These are phyloP conservation scores for Saturnispora besseyi DNA, from an alignment of 805 yeast genomes.

Conservation along the genomic window DNA sequence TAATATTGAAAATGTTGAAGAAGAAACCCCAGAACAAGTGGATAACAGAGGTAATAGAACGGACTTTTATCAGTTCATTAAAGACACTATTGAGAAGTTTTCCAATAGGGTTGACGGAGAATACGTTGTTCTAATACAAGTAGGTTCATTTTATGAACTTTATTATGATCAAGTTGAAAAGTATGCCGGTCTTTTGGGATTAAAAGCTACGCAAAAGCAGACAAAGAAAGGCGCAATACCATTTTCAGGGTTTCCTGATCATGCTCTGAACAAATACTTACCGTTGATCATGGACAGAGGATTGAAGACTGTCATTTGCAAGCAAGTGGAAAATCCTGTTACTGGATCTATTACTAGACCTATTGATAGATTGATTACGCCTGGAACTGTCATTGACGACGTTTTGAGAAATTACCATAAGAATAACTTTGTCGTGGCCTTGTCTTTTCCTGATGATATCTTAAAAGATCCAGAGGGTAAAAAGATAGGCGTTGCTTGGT, in stretches of 20 bases:
- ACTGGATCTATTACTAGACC: slow-evolving; percentile 47
- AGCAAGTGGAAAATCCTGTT: slow-evolving; percentile 38
- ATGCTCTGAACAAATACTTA: slow-evolving; percentile 63
- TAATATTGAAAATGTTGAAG: not conserved
- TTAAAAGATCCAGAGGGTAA: slow-evolving; percentile 28
- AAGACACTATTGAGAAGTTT: slow-evolving; percentile 22
- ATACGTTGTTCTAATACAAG: slow-evolving; percentile 63
- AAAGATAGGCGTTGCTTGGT: slow-evolving; percentile 74
- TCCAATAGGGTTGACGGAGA: slow-evolving; percentile 17
- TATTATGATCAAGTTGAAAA: slow-evolving; percentile 83
- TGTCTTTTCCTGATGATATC: slow-evolving; percentile 49
- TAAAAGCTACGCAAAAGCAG: slow-evolving; percentile 55
- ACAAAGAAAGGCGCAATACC: slow-evolving; percentile 43
- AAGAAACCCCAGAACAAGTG: not conserved
- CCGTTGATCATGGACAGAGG: slow-evolving; percentile 61
- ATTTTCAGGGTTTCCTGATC: slow-evolving; percentile 88
- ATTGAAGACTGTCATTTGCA: slow-evolving; percentile 73
- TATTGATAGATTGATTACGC: slow-evolving; percentile 73
- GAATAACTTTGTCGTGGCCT: slow-evolving; percentile 61
- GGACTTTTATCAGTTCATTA: slow-evolving; percentile 25
- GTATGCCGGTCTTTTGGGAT: slow-evolving; percentile 60
- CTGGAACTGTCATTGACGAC: slow-evolving; percentile 89
- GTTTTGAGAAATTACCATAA: slow-evolving; percentile 63
- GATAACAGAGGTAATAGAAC: slow-evolving; percentile 16
- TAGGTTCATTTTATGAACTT: slow-evolving; percentile 80